phyloP scores from a whole-genome alignment of 1,284 basidiomycete species.

The Cutaneotrichosporon dermatis region DNA sequence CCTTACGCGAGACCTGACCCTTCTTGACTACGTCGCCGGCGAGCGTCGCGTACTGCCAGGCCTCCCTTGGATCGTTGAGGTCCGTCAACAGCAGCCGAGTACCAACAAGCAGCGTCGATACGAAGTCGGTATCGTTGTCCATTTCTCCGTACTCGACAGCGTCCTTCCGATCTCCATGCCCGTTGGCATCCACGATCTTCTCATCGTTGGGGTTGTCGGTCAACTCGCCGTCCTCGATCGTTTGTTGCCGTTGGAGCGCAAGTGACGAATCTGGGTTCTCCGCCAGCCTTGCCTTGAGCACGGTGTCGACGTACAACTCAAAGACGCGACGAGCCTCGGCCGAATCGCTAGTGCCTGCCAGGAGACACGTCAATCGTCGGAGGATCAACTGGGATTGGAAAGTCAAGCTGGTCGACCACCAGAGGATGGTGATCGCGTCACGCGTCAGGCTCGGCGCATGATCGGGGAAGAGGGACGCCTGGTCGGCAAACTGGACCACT shows the following conservation, averaged over 20 bases:
- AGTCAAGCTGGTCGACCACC: slow-evolving; percentile 85
- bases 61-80: slow-evolving; percentile 42
- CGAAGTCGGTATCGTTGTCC: slow-evolving; percentile 67
- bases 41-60: slow-evolving; percentile 44
- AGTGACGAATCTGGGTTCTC: slow-evolving; percentile 47
- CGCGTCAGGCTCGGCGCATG: slow-evolving; percentile 53
- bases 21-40: slow-evolving; percentile 40
- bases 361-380: slow-evolving; percentile 71
- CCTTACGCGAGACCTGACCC: slow-evolving; percentile 7
- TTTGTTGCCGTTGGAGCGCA: slow-evolving; percentile 35
- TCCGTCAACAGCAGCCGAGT: slow-evolving; percentile 63
- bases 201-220: slow-evolving; percentile 22
- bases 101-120: slow-evolving; percentile 67
- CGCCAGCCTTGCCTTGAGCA: slow-evolving; percentile 70
- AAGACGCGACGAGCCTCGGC: slow-evolving; percentile 70
- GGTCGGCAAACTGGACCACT: slow-evolving; percentile 78
- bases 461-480: slow-evolving; percentile 68
- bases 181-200: slow-evolving; percentile 14
- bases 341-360: slow-evolving; percentile 62
- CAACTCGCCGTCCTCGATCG: slow-evolving; percentile 20
- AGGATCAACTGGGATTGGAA: slow-evolving; percentile 83
- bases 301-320: slow-evolving; percentile 75
- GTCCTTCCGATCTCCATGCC: slow-evolving; percentile 23
- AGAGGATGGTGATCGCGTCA: slow-evolving; percentile 59
- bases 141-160: slow-evolving; percentile 25